Percentiles rank a stretch among this genome's conserved stretches.
These are phyloP conservation scores for Cyclanthera cordifolia DNA, from an alignment of 306 rosid species.

Conservation along the genomic window DNA sequence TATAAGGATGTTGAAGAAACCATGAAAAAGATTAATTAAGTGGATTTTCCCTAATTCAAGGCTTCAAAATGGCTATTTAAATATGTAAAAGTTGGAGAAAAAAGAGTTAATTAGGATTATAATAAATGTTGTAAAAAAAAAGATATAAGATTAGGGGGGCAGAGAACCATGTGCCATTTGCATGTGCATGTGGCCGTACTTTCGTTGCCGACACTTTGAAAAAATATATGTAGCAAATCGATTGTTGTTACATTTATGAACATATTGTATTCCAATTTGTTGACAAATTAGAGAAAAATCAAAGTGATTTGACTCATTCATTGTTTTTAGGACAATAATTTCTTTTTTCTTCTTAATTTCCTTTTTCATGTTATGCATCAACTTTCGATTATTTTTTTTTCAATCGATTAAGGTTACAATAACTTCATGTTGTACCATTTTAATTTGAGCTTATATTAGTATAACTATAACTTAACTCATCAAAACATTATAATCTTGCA, in stretches of 20 bases:
- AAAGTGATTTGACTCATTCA: not conserved
- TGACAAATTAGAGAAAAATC: slow-evolving; percentile 11
- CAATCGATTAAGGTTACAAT: no score
- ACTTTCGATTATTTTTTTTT: no score
- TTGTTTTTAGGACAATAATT: not conserved
- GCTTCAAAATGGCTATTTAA: not conserved
- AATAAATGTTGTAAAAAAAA: not conserved
- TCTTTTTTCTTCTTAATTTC: not conserved
- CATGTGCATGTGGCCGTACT: not conserved
- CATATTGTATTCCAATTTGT: not conserved
- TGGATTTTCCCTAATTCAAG: slow-evolving; percentile 1
- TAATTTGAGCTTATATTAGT: no score
- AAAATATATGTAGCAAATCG: not conserved
- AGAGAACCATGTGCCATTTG: not conserved
- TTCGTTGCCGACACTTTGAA: no score
- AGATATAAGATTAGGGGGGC: not conserved
- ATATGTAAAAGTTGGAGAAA: not conserved
- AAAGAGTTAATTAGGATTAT: not conserved
- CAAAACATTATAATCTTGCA: no score
- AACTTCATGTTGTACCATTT: no score
- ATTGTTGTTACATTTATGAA: not conserved
- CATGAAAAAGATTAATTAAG: not conserved
- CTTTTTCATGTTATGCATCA: not conserved
- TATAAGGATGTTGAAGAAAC: not conserved
- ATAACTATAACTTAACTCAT: no score